Evolutionary conservation across 768 basidiomycete genomes (phyloP).

Genomic region (Megacollybia marginata): DNA sequence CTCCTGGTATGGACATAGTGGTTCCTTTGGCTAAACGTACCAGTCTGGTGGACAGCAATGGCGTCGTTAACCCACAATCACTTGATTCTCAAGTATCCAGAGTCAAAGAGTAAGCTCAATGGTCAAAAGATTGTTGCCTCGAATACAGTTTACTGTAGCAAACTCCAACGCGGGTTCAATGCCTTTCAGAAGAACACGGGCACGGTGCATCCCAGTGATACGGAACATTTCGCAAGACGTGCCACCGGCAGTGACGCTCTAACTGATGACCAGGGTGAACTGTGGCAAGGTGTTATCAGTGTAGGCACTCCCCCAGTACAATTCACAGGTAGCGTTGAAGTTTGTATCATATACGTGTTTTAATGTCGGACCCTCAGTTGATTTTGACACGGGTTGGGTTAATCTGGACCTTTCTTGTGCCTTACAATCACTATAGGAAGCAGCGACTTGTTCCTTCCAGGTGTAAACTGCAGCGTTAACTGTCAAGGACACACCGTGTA

Average conservation of each 20-base stretch:
- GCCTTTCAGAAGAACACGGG: conserved; percentile 42
- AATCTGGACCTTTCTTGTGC: neutral
- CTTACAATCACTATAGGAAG: conserved; percentile 23
- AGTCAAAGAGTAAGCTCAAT: no score
- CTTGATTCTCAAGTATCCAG: no score
- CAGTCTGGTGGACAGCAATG: no score
- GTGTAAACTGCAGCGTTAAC: conserved; percentile 21
- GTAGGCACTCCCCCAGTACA: conserved; percentile 39
- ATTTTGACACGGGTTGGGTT: conserved; percentile 39
- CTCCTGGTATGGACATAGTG: no score
- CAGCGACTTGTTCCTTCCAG: conserved; percentile 42
- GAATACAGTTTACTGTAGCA: conserved; percentile 19
- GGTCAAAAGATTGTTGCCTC: no score
- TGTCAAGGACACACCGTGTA: conserved; percentile 33
- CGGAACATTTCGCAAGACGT: conserved; percentile 11
- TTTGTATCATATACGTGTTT: neutral
- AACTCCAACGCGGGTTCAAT: conserved; percentile 32
- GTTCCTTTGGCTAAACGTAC: no score
- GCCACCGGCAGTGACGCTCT: conserved; percentile 21
- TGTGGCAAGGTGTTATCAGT: conserved; percentile 40
- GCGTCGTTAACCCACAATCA: no score
- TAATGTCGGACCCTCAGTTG: conserved; percentile 22
- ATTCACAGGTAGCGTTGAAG: conserved; percentile 28
- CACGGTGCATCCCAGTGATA: conserved; percentile 23
- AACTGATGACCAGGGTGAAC: conserved; percentile 24